phyloP scores from a whole-genome alignment of 2,329 filamentous ascomycete species.

The Colletotrichum brevisporum region DNA sequence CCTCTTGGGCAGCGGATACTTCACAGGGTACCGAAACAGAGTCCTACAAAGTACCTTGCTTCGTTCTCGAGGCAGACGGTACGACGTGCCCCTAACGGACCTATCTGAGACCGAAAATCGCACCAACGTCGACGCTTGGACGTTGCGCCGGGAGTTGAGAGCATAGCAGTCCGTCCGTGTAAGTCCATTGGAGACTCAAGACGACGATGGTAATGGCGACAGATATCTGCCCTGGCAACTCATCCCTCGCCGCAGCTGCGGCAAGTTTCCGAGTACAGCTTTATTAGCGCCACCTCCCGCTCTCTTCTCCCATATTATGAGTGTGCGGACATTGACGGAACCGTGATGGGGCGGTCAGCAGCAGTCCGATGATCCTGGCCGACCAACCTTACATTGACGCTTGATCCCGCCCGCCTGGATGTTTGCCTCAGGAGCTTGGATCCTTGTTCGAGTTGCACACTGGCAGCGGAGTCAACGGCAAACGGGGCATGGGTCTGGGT shows the following conservation, averaged over 20 bases:
- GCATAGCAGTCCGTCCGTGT: conserved; percentile 33
- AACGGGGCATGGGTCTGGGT: background rate
- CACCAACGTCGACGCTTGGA: conserved; percentile 28
- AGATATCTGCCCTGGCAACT: conserved; percentile 11
- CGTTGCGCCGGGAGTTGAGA: conserved; percentile 20
- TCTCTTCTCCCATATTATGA: background rate
- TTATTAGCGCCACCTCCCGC: conserved; percentile 11
- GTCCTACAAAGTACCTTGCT: background rate
- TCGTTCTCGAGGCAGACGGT: conserved; percentile 23
- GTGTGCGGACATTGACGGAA: background rate
- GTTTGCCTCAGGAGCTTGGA: conserved; percentile 10
- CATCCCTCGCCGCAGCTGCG: conserved; percentile 24
- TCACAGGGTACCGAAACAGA: background rate
- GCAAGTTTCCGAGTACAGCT: conserved; percentile 18
- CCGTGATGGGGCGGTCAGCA: conserved; percentile 9
- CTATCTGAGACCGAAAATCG: conserved; percentile 23
- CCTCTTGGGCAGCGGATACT: background rate
- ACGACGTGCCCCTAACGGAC: conserved; percentile 26
- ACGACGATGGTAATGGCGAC: conserved; percentile 1
- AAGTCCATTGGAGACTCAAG: conserved; percentile 39
- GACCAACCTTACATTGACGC: background rate
- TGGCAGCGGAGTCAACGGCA: background rate
- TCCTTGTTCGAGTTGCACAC: background rate
- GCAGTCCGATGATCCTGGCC: conserved; percentile 6
- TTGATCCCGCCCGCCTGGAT: conserved; percentile 7